These are phyloP conservation scores for Dactylella cylindrospora DNA, from an alignment of 2,329 filamentous ascomycete species.

Conservation along the genomic window DNA sequence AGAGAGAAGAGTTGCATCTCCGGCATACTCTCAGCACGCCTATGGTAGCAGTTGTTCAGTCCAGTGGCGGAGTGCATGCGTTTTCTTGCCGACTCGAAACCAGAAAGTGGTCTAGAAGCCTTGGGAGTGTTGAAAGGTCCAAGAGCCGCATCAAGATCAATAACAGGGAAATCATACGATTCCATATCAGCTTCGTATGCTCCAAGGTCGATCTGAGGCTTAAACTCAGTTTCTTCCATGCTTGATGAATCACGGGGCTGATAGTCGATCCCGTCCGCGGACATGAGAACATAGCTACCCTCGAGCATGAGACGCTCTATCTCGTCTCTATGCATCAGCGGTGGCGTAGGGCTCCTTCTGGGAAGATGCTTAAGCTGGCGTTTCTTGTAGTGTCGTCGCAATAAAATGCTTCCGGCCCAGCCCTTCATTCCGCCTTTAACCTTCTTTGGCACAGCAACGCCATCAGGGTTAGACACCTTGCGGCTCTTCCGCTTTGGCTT, in stretches of 20 bases:
- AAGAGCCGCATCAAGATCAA: constrained; percentile 90
- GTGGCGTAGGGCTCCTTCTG: constrained; percentile 55
- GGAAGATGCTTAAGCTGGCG: constrained; percentile 55
- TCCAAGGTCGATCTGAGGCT: constrained; percentile 49
- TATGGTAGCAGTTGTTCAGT: constrained; percentile 72
- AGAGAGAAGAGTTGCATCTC: constrained; percentile 69
- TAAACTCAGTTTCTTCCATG: constrained; percentile 46
- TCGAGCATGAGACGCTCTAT: constrained; percentile 40
- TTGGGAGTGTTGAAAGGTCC: constrained; percentile 83
- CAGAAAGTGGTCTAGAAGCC: constrained; percentile 58
- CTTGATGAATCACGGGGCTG: constrained; percentile 40
- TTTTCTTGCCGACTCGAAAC: constrained; percentile 69
- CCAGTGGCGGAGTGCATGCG: constrained; percentile 75
- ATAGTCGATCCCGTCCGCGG: constrained; percentile 40
- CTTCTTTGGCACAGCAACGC: constrained; percentile 50
- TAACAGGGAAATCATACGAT: constrained; percentile 70
- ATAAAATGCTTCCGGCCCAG: constrained; percentile 68
- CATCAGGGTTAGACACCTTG: constrained; percentile 35
- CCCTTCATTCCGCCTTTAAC: constrained; percentile 62
- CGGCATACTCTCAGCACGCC: constrained; percentile 77
- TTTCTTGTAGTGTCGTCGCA: constrained; percentile 54
- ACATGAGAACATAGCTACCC: constrained; percentile 49
- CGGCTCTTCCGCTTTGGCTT: constrained; percentile 42
- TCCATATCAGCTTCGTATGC: constrained; percentile 53
- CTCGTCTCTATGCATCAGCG: constrained; percentile 47